Conservation (phyloP, 192 early-diverging fungal species). For the Mortierella claussenii region DNA sequence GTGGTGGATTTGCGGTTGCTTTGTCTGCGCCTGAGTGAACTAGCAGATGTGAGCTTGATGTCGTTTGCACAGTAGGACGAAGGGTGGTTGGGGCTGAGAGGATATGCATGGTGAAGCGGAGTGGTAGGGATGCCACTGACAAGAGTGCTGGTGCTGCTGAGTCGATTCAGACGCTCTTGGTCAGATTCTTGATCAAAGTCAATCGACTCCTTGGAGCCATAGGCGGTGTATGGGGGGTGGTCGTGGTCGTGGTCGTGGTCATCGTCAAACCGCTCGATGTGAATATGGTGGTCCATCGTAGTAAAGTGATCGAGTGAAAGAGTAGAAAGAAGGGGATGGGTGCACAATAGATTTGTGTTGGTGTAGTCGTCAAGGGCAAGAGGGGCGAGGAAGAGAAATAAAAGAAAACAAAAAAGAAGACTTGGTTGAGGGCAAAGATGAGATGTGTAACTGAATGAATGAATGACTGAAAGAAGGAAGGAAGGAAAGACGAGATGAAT, state of each 20-base stretch:
- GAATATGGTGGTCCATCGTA: conserved; percentile 23
- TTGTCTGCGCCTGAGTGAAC: too few relatives aligned
- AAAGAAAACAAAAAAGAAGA: too few relatives aligned
- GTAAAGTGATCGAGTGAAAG: neutral
- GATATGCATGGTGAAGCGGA: conserved; percentile 5
- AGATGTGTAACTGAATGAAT: too few relatives aligned
- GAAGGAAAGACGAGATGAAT: too few relatives aligned
- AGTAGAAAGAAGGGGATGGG: neutral
- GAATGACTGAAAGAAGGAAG: too few relatives aligned
- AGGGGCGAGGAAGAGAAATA: too few relatives aligned
- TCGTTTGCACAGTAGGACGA: neutral
- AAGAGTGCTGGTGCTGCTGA: conserved; percentile 31
- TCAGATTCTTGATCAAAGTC: conserved; percentile 9
- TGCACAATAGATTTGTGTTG: too few relatives aligned
- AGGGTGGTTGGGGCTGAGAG: neutral
- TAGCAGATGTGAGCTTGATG: neutral
- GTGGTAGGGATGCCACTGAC: conserved; percentile 7
- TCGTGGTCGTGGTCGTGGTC: conserved; percentile 5
- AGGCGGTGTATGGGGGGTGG: conserved; percentile 2
- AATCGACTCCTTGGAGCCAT: conserved; percentile 13
- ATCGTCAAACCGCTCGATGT: conserved; percentile 25
- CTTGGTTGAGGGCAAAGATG: too few relatives aligned
- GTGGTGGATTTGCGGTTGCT: neutral
- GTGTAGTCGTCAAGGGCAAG: neutral
- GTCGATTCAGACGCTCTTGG: conserved; percentile 18